Percentiles rank a stretch among this genome's conserved stretches.
These are phyloP conservation scores for Microbotryum scabiosae DNA, from an alignment of 1,284 basidiomycete genomes.

Conservation along the genomic window DNA sequence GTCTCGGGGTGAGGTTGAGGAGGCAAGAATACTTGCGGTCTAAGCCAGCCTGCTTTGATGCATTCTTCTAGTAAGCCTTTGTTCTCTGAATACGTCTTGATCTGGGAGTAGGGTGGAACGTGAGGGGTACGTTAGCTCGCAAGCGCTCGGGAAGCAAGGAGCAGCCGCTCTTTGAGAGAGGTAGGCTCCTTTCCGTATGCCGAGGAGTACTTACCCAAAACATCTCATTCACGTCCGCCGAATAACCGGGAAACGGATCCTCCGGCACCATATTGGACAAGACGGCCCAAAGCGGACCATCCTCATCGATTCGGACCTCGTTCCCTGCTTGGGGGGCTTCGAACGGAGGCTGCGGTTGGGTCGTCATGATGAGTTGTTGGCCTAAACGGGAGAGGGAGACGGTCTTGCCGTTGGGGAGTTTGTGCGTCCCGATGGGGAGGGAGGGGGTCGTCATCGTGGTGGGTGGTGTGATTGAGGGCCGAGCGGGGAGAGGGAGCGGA, in stretches of 20 bases:
- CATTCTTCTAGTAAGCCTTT: conserved; percentile 12
- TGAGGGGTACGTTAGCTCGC: neutral
- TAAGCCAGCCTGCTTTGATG: conserved; percentile 13
- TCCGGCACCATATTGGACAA: conserved; percentile 10
- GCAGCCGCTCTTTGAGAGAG: neutral
- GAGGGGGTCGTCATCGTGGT: too few relatives aligned
- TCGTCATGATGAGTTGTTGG: too few relatives aligned
- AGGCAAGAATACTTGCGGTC: neutral
- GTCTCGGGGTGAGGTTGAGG: too few relatives aligned
- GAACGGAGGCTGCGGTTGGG: too few relatives aligned
- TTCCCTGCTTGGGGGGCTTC: too few relatives aligned
- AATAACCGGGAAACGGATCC: conserved; percentile 23
- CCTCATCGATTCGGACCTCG: too few relatives aligned
- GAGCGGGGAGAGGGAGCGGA: too few relatives aligned
- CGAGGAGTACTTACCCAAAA: conserved; percentile 11
- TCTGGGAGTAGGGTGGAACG: neutral
- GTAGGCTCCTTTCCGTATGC: neutral
- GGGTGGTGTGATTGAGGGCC: too few relatives aligned
- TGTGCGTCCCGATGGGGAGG: too few relatives aligned
- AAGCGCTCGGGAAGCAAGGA: neutral
- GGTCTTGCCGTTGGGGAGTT: too few relatives aligned
- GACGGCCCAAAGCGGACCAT: neutral
- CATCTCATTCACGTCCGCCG: conserved; percentile 13
- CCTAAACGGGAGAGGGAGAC: too few relatives aligned
- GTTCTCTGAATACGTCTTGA: conserved; percentile 28